A percentile compares a stretch with the other conserved stretches of the same genome.
phyloP scores from a whole-genome alignment of 495 filamentous ascomycete genomes.

The Bombardia bombarda region DNA sequence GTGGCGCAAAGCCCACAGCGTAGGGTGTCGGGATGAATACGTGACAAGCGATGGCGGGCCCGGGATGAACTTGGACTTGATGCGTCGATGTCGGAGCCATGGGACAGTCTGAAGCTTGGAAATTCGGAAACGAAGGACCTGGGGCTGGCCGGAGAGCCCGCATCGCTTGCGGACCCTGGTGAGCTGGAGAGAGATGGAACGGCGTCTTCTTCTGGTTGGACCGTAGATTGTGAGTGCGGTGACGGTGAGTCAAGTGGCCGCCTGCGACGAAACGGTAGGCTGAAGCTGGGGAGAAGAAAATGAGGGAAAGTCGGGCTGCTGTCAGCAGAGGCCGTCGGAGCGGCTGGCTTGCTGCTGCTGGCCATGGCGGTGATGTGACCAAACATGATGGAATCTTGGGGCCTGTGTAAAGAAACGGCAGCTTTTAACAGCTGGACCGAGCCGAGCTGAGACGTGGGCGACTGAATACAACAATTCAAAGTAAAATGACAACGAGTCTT shows the following conservation, averaged over 20 bases:
- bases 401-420: too few relatives aligned
- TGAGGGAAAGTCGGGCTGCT: conserved; percentile 38
- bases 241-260: conserved; percentile 5
- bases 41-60: conserved; percentile 16
- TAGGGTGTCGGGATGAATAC: conserved; percentile 41
- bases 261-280: conserved; percentile 34
- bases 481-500: too few relatives aligned
- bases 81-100: not conserved
- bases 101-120: conserved; percentile 1
- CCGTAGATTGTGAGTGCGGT: not conserved
- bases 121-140: conserved; percentile 9
- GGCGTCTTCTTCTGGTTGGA: not conserved
- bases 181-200: conserved; percentile 19
- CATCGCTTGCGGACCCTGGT: conserved; percentile 24
- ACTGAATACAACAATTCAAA: too few relatives aligned
- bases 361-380: conserved; percentile 9
- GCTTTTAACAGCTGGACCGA: too few relatives aligned
- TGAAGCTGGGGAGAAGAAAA: conserved; percentile 42
- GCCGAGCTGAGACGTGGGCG: too few relatives aligned
- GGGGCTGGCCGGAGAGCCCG: conserved; percentile 8
- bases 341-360: not conserved
- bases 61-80: not conserved
- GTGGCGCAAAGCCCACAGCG: conserved; percentile 66
- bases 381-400: conserved; percentile 10
- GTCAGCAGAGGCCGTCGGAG: conserved; percentile 4